Percentiles rank a stretch among this genome's conserved stretches.
phyloP scores from a whole-genome alignment of 2,329 filamentous ascomycete genomes.

The Aureobasidium namibiae region DNA sequence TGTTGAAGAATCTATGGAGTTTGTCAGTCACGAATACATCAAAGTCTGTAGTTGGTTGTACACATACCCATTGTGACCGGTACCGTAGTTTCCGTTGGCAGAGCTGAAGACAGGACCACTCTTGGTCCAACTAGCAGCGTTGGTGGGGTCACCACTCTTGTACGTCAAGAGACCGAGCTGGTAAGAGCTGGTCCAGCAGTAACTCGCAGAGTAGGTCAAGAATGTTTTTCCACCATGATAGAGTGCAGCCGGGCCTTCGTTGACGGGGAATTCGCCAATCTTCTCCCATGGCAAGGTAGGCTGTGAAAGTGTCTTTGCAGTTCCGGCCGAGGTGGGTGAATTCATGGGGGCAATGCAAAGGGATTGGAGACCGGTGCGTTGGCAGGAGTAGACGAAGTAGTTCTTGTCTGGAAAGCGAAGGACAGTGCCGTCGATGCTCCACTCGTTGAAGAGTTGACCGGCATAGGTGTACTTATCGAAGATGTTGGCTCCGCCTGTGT shows the following conservation, averaged over 20 bases:
- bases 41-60: neutral
- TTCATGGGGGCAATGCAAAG: slow-evolving; percentile 35
- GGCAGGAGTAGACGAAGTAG: slow-evolving; percentile 46
- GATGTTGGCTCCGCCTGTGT: slow-evolving; percentile 39
- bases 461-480: slow-evolving; percentile 45
- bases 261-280: slow-evolving; percentile 38
- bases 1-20: slow-evolving; percentile 44
- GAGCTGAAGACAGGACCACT: slow-evolving; percentile 44
- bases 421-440: slow-evolving; percentile 44
- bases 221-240: slow-evolving; percentile 48
- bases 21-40: neutral
- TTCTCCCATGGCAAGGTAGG: slow-evolving; percentile 46
- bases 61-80: slow-evolving; percentile 43
- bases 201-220: slow-evolving; percentile 47
- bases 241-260: slow-evolving; percentile 47
- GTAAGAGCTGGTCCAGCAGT: slow-evolving; percentile 50
- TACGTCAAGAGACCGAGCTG: slow-evolving; percentile 47
- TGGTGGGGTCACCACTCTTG: slow-evolving; percentile 42
- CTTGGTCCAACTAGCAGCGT: slow-evolving; percentile 43
- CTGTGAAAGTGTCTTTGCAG: slow-evolving; percentile 41
- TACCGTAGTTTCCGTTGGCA: slow-evolving; percentile 50
- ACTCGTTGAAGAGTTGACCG: slow-evolving; percentile 35
- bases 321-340: slow-evolving; percentile 37
- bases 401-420: slow-evolving; percentile 40
- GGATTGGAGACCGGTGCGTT: slow-evolving; percentile 33